Conservation (phyloP, 2,329 filamentous ascomycete genomes). For the Cladosporium sp. region DNA sequence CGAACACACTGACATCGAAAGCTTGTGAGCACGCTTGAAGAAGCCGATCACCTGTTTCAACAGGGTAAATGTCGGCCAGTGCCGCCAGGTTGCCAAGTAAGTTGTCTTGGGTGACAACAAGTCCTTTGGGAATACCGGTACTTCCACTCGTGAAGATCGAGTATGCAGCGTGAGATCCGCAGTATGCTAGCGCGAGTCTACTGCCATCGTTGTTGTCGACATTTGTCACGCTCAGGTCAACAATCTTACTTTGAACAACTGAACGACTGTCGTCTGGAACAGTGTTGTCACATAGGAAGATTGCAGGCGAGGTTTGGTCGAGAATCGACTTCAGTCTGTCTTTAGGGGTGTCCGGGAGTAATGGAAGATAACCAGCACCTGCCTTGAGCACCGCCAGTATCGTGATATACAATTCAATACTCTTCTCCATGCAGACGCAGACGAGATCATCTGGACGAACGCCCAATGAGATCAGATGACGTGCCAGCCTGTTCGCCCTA, state of each 20-base stretch:
- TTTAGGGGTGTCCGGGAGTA: conserved; percentile 69
- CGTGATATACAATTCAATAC: conserved; percentile 66
- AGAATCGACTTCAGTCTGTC: conserved; percentile 64
- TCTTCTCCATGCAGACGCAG: conserved; percentile 79
- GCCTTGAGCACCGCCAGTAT: conserved; percentile 74
- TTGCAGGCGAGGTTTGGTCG: conserved; percentile 55
- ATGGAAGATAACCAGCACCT: conserved; percentile 76
- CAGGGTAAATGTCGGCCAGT: conserved; percentile 67
- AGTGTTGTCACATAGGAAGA: conserved; percentile 46
- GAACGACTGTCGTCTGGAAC: conserved; percentile 22
- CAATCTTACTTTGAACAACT: conserved; percentile 14
- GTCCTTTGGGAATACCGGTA: conserved; percentile 77
- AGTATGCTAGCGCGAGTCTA: conserved; percentile 41
- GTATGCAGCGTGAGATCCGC: conserved; percentile 54
- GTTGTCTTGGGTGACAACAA: conserved; percentile 74
- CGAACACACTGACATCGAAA: conserved; percentile 86
- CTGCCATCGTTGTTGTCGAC: conserved; percentile 34
- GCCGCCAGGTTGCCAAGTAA: conserved; percentile 73
- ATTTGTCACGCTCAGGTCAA: conserved; percentile 35
- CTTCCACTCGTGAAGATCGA: conserved; percentile 83
- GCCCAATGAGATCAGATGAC: conserved; percentile 52
- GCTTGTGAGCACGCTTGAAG: conserved; percentile 82
- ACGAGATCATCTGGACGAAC: conserved; percentile 59
- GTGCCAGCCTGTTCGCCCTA: conserved; percentile 64
- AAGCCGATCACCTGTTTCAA: conserved; percentile 56